A percentile compares a stretch with the other conserved stretches of the same genome.
phyloP scores from a whole-genome alignment of 2,329 filamentous ascomycete genomes.

The Ascochyta lentis region DNA sequence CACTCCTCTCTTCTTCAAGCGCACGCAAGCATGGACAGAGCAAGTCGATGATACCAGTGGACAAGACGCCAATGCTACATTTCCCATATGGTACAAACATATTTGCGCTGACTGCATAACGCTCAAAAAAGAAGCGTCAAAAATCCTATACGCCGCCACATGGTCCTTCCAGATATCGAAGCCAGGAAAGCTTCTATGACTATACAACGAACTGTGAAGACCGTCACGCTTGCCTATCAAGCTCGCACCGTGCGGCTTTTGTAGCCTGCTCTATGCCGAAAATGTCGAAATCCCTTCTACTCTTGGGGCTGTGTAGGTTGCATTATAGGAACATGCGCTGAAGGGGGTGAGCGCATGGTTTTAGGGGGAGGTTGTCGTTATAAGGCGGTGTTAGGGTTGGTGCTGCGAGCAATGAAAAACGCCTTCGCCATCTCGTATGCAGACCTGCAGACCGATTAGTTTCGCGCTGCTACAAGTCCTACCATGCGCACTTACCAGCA shows the following conservation, averaged over 20 bases:
- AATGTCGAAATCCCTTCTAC: conserved; percentile 19
- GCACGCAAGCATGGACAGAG: not conserved
- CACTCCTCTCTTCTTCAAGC: conserved; percentile 25
- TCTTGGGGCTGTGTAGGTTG: conserved; percentile 21
- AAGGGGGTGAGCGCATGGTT: conserved; percentile 4
- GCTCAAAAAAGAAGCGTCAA: conserved; percentile 31
- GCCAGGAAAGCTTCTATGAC: conserved; percentile 36
- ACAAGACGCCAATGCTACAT: conserved; percentile 27
- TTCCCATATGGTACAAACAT: conserved; percentile 42
- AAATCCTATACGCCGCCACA: conserved; percentile 36
- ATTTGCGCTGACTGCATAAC: conserved; percentile 32
- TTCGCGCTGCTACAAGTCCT: not conserved
- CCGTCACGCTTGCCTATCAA: conserved; percentile 22
- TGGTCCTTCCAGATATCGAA: conserved; percentile 31
- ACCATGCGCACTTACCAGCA: conserved; percentile 74
- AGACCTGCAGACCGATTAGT: conserved; percentile 54
- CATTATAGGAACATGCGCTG: conserved; percentile 13
- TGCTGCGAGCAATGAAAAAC: conserved; percentile 63
- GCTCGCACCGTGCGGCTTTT: conserved; percentile 22
- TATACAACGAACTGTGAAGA: conserved; percentile 34
- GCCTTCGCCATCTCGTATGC: conserved; percentile 74
- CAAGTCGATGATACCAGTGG: conserved; percentile 4
- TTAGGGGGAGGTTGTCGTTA: conserved; percentile 13
- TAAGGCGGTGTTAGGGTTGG: conserved; percentile 35
- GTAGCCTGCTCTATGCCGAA: conserved; percentile 24